These are phyloP conservation scores for Wickerhamiella infanticola DNA, from an alignment of 1,139 yeast genomes.

Conservation along the genomic window DNA sequence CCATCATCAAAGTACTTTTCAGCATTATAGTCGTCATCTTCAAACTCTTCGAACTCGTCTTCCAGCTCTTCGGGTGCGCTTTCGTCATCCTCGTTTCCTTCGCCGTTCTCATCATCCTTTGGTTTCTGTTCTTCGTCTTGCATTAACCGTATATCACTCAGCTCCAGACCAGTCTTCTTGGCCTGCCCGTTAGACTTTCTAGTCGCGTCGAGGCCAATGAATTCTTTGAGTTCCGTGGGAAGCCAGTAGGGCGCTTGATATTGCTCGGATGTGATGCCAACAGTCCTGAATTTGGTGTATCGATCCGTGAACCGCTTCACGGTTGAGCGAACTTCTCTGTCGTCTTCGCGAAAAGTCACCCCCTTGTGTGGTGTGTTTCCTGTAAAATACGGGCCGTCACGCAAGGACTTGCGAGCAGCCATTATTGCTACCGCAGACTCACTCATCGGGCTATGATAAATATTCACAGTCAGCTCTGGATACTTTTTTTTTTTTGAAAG, in stretches of 20 bases:
- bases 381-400: constrained; percentile 13
- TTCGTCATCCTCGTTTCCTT: constrained; percentile 24
- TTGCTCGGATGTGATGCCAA: constrained; percentile 67
- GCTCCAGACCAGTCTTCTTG: constrained; percentile 20
- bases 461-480: constrained; percentile 1
- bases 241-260: constrained; percentile 48
- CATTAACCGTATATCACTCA: neutral
- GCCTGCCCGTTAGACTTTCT: constrained; percentile 20
- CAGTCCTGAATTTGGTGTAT: constrained; percentile 46
- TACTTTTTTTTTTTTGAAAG: no score
- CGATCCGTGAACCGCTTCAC: constrained; percentile 25
- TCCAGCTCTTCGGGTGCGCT: constrained; percentile 34
- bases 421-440: neutral
- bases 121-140: constrained; percentile 25
- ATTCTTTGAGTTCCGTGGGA: constrained; percentile 55
- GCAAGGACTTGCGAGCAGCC: constrained; percentile 1
- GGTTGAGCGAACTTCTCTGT: constrained; percentile 18
- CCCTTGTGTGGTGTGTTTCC: constrained; percentile 12
- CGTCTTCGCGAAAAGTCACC: constrained; percentile 8
- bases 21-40: constrained; percentile 65
- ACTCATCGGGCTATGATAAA: neutral
- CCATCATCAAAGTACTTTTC: constrained; percentile 55
- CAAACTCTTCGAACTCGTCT: constrained; percentile 51
- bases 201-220: constrained; percentile 26
- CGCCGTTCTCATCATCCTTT: constrained; percentile 21